Evolutionary conservation across 352 stramenopile genomes (phyloP), one percentile per base, ranked within the genome.

Genomic region (Pythium phragmiticola): DNA sequence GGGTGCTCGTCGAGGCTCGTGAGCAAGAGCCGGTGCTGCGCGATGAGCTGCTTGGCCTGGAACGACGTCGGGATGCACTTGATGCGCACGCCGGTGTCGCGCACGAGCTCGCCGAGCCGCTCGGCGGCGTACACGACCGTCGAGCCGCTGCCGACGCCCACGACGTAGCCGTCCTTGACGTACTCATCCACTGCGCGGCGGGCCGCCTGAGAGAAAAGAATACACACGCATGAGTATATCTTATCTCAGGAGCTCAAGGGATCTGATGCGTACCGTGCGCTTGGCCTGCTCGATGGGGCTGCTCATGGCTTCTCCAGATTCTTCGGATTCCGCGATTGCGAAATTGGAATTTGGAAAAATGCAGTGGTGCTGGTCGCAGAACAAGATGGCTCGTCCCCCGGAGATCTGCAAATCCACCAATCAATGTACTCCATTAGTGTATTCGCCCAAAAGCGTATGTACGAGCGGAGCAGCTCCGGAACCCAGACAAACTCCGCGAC

Each of bases 61-160:
- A 99, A 97, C 17, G 94, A 99, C 34, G 97, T 99, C 41, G 97
- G 97, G 72, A 99, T 98, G 72, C 92, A 98, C 56, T 98, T 88
- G 74, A 99, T 97, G 60, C 97, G 82, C 3, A 99, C 74, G 57
- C 96, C 80, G 42, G 93, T 88, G 55, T 89, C 88, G 55, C 92
- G 92, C 33, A 99, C 86, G 63, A 94, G 78, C 74, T 99, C 79
- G 12, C 96, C 97, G 16, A 99, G 86, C 19, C 96, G 83, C 76
- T 99, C 96, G 34, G 98, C 96, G 39, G 96, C 97, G 77, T 98
- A 99, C 57, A 98, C 97, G 37, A 98, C 97, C 14, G 97, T 99
- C 49, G 96, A 99, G 63, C 97, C 97, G 60, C 95, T 99, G 74
- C 97, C 97, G 43, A 99, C 86, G 45, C 97, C 97, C 60, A 99